Conservation (phyloP, 2,329 filamentous ascomycete species). For the Penicillium nordicum region DNA sequence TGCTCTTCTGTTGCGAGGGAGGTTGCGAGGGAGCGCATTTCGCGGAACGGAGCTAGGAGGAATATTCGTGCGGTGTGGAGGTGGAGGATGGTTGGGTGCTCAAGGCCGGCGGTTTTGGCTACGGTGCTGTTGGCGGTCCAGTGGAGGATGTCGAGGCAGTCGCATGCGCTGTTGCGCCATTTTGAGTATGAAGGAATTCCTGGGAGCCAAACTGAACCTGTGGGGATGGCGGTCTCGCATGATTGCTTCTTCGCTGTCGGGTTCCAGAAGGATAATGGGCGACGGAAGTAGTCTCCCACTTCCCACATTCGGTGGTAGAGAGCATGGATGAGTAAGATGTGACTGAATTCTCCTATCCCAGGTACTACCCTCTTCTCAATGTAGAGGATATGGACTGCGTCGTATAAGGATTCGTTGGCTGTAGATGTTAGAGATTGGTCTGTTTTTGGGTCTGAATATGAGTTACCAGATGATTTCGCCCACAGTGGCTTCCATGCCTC, state of each 20-base stretch:
- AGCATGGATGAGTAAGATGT: constrained; percentile 50
- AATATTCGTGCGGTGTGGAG: constrained; percentile 55
- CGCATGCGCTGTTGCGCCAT: constrained; percentile 44
- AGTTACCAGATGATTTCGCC: constrained; percentile 23
- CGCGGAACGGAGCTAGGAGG: constrained; percentile 48
- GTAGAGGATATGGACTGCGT: constrained; percentile 47
- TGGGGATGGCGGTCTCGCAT: constrained; percentile 33
- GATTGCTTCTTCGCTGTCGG: constrained; percentile 43
- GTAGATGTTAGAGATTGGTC: background rate
- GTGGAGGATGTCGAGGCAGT: constrained; percentile 54
- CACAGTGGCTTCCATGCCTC: constrained; percentile 32
- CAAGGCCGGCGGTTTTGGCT: constrained; percentile 48
- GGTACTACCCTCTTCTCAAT: constrained; percentile 48
- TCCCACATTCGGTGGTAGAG: constrained; percentile 52
- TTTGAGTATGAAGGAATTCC: constrained; percentile 47
- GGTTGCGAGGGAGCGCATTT: constrained; percentile 45
- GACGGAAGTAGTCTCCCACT: constrained; percentile 45
- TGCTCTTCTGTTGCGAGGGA: constrained; percentile 34
- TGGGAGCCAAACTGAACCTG: constrained; percentile 46
- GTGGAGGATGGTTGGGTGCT: constrained; percentile 55
- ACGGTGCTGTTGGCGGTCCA: constrained; percentile 56
- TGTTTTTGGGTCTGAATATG: background rate
- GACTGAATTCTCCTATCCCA: constrained; percentile 49
- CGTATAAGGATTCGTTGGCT: constrained; percentile 38
- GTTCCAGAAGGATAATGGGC: constrained; percentile 47